A percentile compares a stretch with the other conserved stretches of the same genome.
Conservation (phyloP, 495 filamentous ascomycete species). For the Aspergillus ostianus region DNA sequence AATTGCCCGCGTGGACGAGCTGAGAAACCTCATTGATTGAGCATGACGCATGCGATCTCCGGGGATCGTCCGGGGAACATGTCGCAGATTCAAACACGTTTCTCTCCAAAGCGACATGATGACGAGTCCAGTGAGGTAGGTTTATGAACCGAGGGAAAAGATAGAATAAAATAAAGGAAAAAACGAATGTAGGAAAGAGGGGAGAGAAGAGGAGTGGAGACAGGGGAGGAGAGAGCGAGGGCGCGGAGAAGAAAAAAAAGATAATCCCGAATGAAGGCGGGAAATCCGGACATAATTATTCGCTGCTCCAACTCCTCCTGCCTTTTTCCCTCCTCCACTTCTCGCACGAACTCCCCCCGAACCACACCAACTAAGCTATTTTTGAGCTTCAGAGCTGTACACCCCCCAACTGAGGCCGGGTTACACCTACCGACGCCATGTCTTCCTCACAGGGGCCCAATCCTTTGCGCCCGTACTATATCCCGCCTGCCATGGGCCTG, state of each 20-base stretch:
- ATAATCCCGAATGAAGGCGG: constrained; percentile 24
- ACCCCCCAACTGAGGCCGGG: not conserved
- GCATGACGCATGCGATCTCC: constrained; percentile 30
- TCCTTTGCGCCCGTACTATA: constrained; percentile 92
- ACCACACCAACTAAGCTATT: not conserved
- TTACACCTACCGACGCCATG: constrained; percentile 22
- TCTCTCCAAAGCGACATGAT: constrained; percentile 42
- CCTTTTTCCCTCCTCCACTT: constrained; percentile 7
- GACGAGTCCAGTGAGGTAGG: not conserved
- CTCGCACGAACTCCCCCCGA: constrained; percentile 16
- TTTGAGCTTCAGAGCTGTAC: not conserved
- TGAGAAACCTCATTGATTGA: constrained; percentile 36
- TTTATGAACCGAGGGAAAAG: constrained; percentile 6
- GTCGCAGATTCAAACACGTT: constrained; percentile 37
- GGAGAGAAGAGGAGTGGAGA: constrained; percentile 29
- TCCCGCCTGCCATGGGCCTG: constrained; percentile 74
- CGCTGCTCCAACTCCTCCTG: constrained; percentile 10
- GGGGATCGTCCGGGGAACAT: constrained; percentile 26
- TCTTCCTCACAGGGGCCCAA: constrained; percentile 65
- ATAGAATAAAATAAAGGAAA: constrained; percentile 8
- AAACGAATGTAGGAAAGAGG: constrained; percentile 19
- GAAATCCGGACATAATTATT: constrained; percentile 22
- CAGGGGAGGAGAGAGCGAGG: constrained; percentile 7
- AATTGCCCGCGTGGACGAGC: constrained; percentile 23
- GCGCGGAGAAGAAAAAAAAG: constrained; percentile 16